These are phyloP conservation scores for Fraxinus sp. DNA, from an alignment of 305 asterid genomes.

Conservation along the genomic window DNA sequence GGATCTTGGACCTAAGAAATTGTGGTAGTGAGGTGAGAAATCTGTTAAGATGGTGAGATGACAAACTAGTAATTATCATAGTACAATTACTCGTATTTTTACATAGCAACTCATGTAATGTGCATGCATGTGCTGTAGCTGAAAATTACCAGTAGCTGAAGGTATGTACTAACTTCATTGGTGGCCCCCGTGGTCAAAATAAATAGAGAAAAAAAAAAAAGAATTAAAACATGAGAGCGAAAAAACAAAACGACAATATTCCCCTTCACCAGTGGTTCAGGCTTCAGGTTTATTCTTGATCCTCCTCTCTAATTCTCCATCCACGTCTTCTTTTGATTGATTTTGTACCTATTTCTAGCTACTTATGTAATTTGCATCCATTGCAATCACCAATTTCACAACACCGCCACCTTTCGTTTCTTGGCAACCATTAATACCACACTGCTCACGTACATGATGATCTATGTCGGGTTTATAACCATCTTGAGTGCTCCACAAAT, in stretches of 20 bases:
- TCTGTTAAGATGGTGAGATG: neutral
- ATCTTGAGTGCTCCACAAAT: neutral
- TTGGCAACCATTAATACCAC: neutral
- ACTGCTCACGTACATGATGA: neutral
- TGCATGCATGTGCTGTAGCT: neutral
- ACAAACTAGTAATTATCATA: neutral
- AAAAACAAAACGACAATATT: neutral
- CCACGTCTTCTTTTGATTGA: neutral
- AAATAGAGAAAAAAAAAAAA: neutral
- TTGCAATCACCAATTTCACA: neutral
- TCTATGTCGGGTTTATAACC: neutral
- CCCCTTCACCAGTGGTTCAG: neutral
- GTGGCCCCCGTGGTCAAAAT: neutral
- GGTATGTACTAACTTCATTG: neutral
- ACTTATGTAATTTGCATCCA: neutral
- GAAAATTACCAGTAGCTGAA: conserved; percentile 2
- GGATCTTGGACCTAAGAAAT: conserved; percentile 2
- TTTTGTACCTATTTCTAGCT: neutral
- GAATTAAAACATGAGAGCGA: neutral
- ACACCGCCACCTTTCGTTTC: neutral
- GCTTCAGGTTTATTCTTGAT: neutral
- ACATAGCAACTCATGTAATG: neutral
- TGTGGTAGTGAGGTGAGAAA: conserved; percentile 16
- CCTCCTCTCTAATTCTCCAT: neutral
- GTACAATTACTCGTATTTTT: neutral